Conservation (phyloP, 352 stramenopile genomes). For the Pythium dissimile region DNA sequence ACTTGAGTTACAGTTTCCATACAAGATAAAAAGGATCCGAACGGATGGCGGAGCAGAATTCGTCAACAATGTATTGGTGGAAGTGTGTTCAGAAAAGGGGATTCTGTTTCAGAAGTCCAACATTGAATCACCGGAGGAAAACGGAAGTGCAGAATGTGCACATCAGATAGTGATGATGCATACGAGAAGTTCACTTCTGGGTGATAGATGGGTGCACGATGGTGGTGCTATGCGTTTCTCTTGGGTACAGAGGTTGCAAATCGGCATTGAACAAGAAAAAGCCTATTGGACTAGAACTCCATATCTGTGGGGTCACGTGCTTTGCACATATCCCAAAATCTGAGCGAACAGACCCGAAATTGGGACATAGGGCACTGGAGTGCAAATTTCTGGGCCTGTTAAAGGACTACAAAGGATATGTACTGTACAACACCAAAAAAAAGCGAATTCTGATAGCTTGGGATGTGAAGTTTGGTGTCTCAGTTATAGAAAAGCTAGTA, state of each 20-base stretch:
- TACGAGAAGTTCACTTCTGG: not conserved
- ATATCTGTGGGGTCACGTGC: conserved; percentile 5
- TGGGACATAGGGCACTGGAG: conserved; percentile 3
- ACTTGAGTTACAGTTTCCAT: not conserved
- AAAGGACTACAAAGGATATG: conserved; percentile 2
- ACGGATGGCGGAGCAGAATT: too few species aligned
- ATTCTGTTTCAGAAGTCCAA: conserved; percentile 16
- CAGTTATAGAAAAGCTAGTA: not conserved
- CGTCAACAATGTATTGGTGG: not conserved
- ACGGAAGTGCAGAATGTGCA: conserved; percentile 2
- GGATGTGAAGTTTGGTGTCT: not conserved
- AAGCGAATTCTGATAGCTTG: not conserved
- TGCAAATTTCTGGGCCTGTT: not conserved
- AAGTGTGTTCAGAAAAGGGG: conserved; percentile 5
- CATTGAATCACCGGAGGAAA: conserved; percentile 7
- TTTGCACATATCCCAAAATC: conserved; percentile 10
- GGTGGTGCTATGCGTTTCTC: conserved; percentile 1
- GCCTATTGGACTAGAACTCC: not conserved
- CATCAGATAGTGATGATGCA: not conserved
- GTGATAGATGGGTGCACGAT: not conserved
- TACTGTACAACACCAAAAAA: not conserved
- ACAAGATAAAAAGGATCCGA: too few species aligned
- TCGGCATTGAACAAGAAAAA: conserved; percentile 1
- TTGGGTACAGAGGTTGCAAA: not conserved
- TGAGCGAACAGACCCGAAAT: conserved; percentile 5